These are phyloP conservation scores for Lasiosphaeriaceae sp. DNA, from an alignment of 495 filamentous ascomycete species.

Conservation along the genomic window DNA sequence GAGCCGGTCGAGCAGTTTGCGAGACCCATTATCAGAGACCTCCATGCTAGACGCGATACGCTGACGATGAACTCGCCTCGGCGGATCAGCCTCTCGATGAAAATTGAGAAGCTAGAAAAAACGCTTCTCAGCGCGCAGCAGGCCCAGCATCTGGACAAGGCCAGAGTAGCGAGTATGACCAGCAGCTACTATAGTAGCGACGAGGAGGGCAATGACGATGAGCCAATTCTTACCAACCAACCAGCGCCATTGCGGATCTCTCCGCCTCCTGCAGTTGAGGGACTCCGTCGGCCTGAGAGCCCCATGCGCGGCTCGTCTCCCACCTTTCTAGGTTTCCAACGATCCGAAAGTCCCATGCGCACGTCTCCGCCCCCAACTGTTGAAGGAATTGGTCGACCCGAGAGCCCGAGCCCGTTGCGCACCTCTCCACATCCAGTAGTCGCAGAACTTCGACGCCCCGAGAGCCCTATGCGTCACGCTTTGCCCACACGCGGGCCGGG, in stretches of 20 bases:
- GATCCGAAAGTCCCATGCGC: constrained; percentile 10
- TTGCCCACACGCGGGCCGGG: constrained; percentile 7
- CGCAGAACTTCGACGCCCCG: constrained; percentile 1
- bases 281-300: not conserved
- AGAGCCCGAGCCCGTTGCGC: constrained; percentile 19
- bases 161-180: constrained; percentile 9
- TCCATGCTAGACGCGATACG: constrained; percentile 42
- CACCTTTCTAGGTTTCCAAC: not conserved
- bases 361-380: no score
- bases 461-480: constrained; percentile 13
- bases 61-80: constrained; percentile 27
- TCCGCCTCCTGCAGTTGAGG: not conserved
- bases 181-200: constrained; percentile 27
- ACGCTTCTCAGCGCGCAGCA: constrained; percentile 21
- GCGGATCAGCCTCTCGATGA: constrained; percentile 41
- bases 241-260: constrained; percentile 26
- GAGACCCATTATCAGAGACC: constrained; percentile 36
- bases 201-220: constrained; percentile 15
- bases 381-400: no score
- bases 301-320: not conserved
- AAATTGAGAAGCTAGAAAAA: constrained; percentile 40
- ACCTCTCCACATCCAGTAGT: constrained; percentile 3
- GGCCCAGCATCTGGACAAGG: not conserved
- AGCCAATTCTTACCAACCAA: constrained; percentile 22
- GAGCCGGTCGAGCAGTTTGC: constrained; percentile 22